Conservation (phyloP, 257 asterid species). For the Gentiana macrophylla region DNA sequence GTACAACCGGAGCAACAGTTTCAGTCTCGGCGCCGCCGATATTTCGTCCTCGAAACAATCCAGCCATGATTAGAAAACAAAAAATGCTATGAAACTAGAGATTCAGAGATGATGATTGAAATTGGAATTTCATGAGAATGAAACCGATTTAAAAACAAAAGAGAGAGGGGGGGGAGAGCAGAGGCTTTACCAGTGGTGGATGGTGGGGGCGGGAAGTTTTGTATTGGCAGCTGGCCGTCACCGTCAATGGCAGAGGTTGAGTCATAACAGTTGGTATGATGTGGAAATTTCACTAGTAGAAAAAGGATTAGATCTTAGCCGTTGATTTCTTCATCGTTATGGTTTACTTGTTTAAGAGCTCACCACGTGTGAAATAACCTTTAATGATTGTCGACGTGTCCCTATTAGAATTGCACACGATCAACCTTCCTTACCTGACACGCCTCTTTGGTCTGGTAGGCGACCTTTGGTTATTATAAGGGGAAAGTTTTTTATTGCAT, state of each 20-base stretch:
- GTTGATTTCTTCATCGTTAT: slow-evolving; percentile 10
- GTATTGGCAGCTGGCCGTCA: slow-evolving; percentile 87
- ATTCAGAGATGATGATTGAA: slow-evolving; percentile 11
- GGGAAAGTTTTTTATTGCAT: no score
- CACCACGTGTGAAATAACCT: slow-evolving; percentile 35
- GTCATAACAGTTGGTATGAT: slow-evolving; percentile 53
- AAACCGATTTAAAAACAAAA: slow-evolving; percentile 13
- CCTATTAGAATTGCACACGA: slow-evolving; percentile 35
- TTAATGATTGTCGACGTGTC: slow-evolving; percentile 28
- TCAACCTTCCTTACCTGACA: slow-evolving; percentile 40
- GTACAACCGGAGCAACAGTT: slow-evolving; percentile 48
- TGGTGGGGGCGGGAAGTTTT: slow-evolving; percentile 10
- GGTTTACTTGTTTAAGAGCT: background rate
- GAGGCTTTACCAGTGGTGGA: slow-evolving; percentile 4
- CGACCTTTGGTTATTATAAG: slow-evolving; percentile 7
- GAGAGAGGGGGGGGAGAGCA: slow-evolving; percentile 9
- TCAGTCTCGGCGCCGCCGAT: slow-evolving; percentile 52
- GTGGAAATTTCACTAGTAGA: slow-evolving; percentile 29
- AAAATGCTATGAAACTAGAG: background rate
- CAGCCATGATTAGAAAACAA: slow-evolving; percentile 40
- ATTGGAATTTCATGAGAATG: slow-evolving; percentile 8
- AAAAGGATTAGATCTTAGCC: slow-evolving; percentile 16
- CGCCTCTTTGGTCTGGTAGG: slow-evolving; percentile 41
- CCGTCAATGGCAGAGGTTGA: slow-evolving; percentile 67
- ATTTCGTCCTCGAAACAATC: slow-evolving; percentile 30